Evolutionary conservation across 345 rosid genomes (phyloP).

Genomic region (Schrenkiella parvula): DNA sequence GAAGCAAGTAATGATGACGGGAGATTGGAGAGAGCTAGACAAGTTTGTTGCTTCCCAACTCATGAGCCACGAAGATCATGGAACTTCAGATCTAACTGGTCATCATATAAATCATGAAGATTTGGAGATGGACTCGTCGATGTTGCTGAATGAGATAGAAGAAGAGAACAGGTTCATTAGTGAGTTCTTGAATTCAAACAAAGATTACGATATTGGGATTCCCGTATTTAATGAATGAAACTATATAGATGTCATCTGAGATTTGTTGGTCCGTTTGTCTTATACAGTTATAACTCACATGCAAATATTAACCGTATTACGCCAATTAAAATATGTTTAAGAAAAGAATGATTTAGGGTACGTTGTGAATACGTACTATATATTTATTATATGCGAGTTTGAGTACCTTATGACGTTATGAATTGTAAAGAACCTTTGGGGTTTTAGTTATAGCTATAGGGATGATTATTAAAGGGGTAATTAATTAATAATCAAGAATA

Average conservation of each 20-base stretch:
- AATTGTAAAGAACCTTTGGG: neutral
- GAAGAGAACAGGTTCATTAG: conserved; percentile 40
- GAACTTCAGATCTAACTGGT: conserved; percentile 32
- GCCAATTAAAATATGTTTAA: neutral
- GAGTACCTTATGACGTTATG: neutral
- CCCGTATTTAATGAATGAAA: conserved; percentile 50
- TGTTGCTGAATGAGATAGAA: conserved; percentile 41
- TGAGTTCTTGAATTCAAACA: conserved; percentile 43
- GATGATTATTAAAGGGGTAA: neutral
- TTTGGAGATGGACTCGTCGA: conserved; percentile 24
- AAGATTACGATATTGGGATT: conserved; percentile 50
- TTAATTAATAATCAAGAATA: neutral
- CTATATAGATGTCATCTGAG: neutral
- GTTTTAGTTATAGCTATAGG: neutral
- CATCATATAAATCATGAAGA: conserved; percentile 7
- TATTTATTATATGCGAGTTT: neutral
- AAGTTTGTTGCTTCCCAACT: conserved; percentile 91
- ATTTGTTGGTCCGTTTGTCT: neutral
- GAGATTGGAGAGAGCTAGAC: conserved; percentile 82
- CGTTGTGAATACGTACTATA: neutral
- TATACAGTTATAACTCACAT: neutral
- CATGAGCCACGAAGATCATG: conserved; percentile 56
- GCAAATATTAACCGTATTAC: neutral
- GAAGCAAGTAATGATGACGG: conserved; percentile 38
- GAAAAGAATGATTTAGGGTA: neutral